Percentiles rank a stretch among this genome's conserved stretches.
These are phyloP conservation scores for Aspergillus phoenicis DNA, from an alignment of 2,329 filamentous ascomycete species.

Conservation along the genomic window DNA sequence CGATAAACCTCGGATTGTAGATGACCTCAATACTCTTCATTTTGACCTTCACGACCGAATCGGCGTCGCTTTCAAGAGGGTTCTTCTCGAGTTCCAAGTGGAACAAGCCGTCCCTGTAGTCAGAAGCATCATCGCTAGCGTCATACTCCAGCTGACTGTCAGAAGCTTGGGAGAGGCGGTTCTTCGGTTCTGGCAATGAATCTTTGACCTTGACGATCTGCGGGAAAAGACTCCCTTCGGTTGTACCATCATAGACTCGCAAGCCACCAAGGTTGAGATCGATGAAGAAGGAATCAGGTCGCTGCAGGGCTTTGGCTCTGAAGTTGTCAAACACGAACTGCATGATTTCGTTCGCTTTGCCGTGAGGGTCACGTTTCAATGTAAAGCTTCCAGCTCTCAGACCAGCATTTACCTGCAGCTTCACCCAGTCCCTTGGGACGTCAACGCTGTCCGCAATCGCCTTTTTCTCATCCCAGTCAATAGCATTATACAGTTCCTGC, in stretches of 20 bases:
- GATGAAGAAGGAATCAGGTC: constrained; percentile 86
- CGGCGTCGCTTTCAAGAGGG: constrained; percentile 86
- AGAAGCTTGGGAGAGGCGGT: constrained; percentile 30
- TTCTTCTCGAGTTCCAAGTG: constrained; percentile 92
- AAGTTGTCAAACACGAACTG: constrained; percentile 94
- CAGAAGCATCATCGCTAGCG: constrained; percentile 45
- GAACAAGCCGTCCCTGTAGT: constrained; percentile 78
- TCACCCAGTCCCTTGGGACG: constrained; percentile 84
- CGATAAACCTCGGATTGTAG: constrained; percentile 92
- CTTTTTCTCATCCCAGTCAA: constrained; percentile 97
- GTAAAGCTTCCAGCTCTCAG: constrained; percentile 97
- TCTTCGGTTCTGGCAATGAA: constrained; percentile 62
- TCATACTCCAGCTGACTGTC: constrained; percentile 43
- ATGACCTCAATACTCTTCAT: constrained; percentile 95
- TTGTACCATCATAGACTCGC: constrained; percentile 94
- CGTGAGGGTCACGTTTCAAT: constrained; percentile 79
- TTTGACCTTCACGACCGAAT: constrained; percentile 86
- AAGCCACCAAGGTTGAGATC: constrained; percentile 90
- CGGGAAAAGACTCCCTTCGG: constrained; percentile 83
- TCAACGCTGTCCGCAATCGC: constrained; percentile 86
- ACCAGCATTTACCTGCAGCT: constrained; percentile 87
- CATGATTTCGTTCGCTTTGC: constrained; percentile 76
- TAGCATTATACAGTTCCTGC: constrained; percentile 94
- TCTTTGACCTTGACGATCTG: constrained; percentile 97
- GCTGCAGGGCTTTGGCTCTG: constrained; percentile 82